Conservation (phyloP, 345 rosid species). For the Gossypium stocksii region DNA sequence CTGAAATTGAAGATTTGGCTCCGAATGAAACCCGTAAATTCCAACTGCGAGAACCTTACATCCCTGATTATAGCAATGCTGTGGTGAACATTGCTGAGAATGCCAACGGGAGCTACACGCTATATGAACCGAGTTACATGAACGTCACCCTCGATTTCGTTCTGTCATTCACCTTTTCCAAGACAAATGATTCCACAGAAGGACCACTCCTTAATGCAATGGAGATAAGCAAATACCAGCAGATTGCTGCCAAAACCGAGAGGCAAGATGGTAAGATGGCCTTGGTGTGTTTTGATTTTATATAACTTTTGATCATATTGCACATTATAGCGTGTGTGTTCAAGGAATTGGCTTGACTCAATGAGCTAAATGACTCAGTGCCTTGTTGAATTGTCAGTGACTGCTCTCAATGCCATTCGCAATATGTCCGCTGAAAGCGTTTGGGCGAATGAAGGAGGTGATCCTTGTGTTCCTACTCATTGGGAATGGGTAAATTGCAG, state of each 20-base stretch:
- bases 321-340: background rate
- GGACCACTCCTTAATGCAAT: slow-evolving; percentile 91
- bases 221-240: slow-evolving; percentile 80
- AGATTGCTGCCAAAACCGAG: slow-evolving; percentile 61
- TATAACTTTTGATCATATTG: background rate
- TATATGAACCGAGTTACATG: slow-evolving; percentile 98
- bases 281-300: background rate
- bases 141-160: slow-evolving; percentile 72
- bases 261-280: slow-evolving; percentile 55
- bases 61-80: slow-evolving; percentile 80
- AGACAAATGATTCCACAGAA: slow-evolving; percentile 72
- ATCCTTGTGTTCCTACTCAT: slow-evolving; percentile 79
- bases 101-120: slow-evolving; percentile 84
- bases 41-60: slow-evolving; percentile 54
- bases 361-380: slow-evolving; percentile 7
- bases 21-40: slow-evolving; percentile 75
- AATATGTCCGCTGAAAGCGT: slow-evolving; percentile 43
- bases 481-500: slow-evolving; percentile 88
- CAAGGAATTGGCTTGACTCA: slow-evolving; percentile 10
- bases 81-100: slow-evolving; percentile 93
- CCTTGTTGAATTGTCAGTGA: slow-evolving; percentile 41
- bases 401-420: slow-evolving; percentile 51
- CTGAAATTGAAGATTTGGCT: slow-evolving; percentile 80
- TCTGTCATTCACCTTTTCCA: slow-evolving; percentile 65
- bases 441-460: slow-evolving; percentile 73